Conservation (phyloP, 2,329 filamentous ascomycete species). For the Cladosporium sp. region DNA sequence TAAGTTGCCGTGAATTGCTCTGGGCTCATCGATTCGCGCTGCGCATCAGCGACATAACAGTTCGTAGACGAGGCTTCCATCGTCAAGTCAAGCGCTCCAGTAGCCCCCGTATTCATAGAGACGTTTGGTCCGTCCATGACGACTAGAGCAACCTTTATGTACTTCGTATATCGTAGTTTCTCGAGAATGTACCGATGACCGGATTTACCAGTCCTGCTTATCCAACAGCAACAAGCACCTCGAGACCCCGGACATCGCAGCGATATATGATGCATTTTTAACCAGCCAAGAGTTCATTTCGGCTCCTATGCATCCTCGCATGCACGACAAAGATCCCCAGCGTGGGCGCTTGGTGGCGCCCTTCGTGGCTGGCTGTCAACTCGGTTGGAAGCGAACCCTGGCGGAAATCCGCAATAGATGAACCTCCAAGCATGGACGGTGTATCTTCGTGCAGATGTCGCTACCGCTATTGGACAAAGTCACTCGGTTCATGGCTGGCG, state of each 20-base stretch:
- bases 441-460: background rate
- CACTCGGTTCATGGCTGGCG: background rate
- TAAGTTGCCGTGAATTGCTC: background rate
- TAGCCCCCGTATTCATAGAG: background rate
- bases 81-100: background rate
- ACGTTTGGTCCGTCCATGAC: background rate
- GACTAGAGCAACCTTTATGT: background rate
- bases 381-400: background rate
- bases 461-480: background rate
- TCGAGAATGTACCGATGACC: background rate
- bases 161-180: background rate
- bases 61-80: background rate
- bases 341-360: background rate
- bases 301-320: background rate
- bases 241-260: background rate
- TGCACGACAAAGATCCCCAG: background rate
- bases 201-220: background rate
- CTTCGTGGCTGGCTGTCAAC: background rate
- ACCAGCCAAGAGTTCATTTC: background rate
- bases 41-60: background rate
- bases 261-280: background rate
- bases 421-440: background rate
- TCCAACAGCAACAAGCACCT: background rate
- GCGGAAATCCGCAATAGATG: background rate
- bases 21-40: background rate